Base-by-base conservation (phyloP, 768 basidiomycete genomes). In the Calocybe gangraenosa region DNA sequence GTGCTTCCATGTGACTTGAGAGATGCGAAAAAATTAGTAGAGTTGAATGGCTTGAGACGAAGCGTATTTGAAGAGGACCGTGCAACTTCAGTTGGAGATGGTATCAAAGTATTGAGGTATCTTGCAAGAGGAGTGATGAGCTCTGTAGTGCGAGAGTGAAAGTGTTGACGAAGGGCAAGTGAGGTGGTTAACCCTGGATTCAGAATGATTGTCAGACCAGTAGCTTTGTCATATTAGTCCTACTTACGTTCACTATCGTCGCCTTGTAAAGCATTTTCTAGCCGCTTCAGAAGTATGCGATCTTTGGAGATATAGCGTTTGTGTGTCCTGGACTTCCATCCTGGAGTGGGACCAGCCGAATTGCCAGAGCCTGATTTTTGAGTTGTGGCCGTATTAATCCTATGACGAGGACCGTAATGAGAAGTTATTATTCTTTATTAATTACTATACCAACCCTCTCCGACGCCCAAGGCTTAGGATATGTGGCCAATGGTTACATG, bases 61-160 rank as follows among this genome's bases (percentile, higher is more conserved):
- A 71, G 65, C 6, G 55, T 50, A 42, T 59, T 53, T 20, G 49
- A 49, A 13, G 58, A 57, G 37, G 60, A 54, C 13, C 68, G 56
- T 23, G 75, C 61, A 34, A 76, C 66, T 54, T 82, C 81, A 7
- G 70, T 64, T 5, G 81, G 84, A 15, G 81, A 75, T 47, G 90
- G 89, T 61, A 93, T 90, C 38, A 94, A 75, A 1, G 85, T 84
- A 48, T 88, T 86, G 33, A 97, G 81, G 69, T 97, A 97, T 52
- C 94, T 80, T 54, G 94, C 84, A 3, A 98, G 75, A 0, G 95
- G 95, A 2, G 89, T 84, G 17, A 97, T 78, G 49, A 98, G 73
- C 43, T 84, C 84, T 15, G 85, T 87, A 1, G 95, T 92, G 36
- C 94, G 76, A 32, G 86, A 79, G 42, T 81, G 81, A 61, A 98